Conservation (phyloP, 2,329 filamentous ascomycete species). For the Triangularia setosa region DNA sequence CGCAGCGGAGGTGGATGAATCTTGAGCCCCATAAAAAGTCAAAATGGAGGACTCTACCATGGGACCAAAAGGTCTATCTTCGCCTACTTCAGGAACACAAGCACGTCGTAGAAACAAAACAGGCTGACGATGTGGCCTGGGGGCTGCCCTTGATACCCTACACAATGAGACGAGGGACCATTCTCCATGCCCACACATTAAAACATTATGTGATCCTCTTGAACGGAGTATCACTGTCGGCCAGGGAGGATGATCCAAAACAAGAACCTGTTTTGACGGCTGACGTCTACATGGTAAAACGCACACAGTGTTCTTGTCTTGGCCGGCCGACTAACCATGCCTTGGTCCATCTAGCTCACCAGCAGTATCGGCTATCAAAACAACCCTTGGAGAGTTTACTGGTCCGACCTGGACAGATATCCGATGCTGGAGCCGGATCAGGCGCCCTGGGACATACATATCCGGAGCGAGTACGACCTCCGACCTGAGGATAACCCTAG, state of each 20-base stretch:
- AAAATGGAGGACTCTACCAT: neutral
- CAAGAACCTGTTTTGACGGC: neutral
- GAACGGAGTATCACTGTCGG: neutral
- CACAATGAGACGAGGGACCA: neutral
- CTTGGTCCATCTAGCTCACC: neutral
- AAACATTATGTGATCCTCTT: neutral
- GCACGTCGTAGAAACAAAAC: neutral
- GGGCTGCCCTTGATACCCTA: neutral
- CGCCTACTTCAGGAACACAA: neutral
- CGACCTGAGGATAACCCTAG: neutral
- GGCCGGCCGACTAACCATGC: neutral
- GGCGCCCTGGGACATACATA: neutral
- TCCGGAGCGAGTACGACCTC: neutral
- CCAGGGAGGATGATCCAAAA: neutral
- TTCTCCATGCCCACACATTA: neutral
- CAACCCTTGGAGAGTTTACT: neutral
- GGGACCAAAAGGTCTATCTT: neutral
- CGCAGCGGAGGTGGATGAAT: neutral
- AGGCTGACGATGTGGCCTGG: neutral
- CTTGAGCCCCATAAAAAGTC: neutral
- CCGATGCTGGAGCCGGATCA: neutral
- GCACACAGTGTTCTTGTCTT: neutral
- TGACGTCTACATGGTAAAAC: neutral
- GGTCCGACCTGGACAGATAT: neutral
- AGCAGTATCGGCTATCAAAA: neutral